These are phyloP conservation scores for Croton laevigatus DNA, from an alignment of 441 rosid genomes.

Conservation along the genomic window DNA sequence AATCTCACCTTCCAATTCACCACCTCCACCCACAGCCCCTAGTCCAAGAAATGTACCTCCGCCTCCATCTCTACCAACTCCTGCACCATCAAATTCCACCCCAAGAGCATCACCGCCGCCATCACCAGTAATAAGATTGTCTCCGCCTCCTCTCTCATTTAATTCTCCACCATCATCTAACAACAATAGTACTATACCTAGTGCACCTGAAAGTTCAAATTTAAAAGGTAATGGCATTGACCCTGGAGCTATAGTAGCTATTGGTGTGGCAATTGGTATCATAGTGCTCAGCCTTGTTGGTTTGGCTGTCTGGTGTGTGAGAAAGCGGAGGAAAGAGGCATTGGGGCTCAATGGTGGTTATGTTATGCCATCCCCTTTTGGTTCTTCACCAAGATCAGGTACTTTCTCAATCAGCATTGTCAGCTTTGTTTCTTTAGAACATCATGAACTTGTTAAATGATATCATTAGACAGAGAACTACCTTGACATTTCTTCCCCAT, in stretches of 20 bases:
- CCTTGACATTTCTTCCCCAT: not conserved
- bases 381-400: conserved; percentile 68
- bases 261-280: conserved; percentile 46
- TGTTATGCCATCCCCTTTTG: conserved; percentile 58
- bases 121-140: conserved; percentile 30
- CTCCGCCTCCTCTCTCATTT: conserved; percentile 43
- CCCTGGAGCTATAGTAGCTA: conserved; percentile 44
- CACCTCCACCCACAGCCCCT: conserved; percentile 27
- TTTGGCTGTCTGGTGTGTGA: conserved; percentile 50
- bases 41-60: conserved; percentile 28
- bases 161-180: conserved; percentile 24
- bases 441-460: not conserved
- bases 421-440: conserved; percentile 5
- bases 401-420: conserved; percentile 13
- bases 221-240: conserved; percentile 33
- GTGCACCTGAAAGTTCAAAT: conserved; percentile 30
- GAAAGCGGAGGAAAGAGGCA: conserved; percentile 46
- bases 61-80: conserved; percentile 33
- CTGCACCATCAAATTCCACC: conserved; percentile 47
- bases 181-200: conserved; percentile 26
- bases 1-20: conserved; percentile 21
- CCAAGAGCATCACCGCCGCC: conserved; percentile 37
- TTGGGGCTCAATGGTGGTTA: conserved; percentile 48
- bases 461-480: not conserved
- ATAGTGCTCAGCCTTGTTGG: conserved; percentile 56